Conservation (phyloP, 306 rosid species). For the Neltuma alba region DNA sequence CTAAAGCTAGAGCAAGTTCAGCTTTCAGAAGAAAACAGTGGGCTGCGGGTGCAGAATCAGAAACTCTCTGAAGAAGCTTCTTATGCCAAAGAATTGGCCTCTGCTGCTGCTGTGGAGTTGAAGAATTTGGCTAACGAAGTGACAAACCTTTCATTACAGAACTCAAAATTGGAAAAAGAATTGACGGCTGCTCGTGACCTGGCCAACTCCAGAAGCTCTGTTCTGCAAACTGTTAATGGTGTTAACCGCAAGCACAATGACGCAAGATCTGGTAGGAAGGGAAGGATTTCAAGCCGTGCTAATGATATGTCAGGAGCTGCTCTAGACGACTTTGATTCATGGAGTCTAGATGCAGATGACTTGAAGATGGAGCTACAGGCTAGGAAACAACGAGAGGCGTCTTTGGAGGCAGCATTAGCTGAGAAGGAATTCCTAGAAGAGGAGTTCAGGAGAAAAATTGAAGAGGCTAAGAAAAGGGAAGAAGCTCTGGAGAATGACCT, state of each 20-base stretch:
- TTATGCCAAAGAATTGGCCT: constrained; percentile 95
- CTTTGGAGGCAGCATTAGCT: constrained; percentile 88
- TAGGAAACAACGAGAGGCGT: constrained; percentile 94
- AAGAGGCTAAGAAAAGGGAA: constrained; percentile 93
- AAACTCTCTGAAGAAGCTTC: constrained; percentile 98
- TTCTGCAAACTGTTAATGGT: constrained; percentile 58
- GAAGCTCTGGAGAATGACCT: constrained; percentile 95
- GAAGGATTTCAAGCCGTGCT: constrained; percentile 66
- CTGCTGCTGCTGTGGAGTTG: constrained; percentile 98
- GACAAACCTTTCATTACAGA: constrained; percentile 88
- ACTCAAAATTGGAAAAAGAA: constrained; percentile 87
- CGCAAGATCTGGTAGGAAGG: constrained; percentile 79
- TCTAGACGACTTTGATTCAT: constrained; percentile 72
- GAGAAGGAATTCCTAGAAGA: constrained; percentile 88
- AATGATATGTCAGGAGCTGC: constrained; percentile 61
- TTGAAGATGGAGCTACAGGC: constrained; percentile 87
- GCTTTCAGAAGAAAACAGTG: constrained; percentile 91
- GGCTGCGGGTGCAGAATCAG: constrained; percentile 89
- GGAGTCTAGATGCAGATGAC: constrained; percentile 84
- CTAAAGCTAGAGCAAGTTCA: constrained; percentile 86
- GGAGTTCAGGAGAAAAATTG: constrained; percentile 78
- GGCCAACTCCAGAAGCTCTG: constrained; percentile 62
- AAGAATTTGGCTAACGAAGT: constrained; percentile 98
- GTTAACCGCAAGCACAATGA: constrained; percentile 75
- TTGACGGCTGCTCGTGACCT: constrained; percentile 72